phyloP scores from a whole-genome alignment of 768 basidiomycete genomes.

The Lactarius indigo region DNA sequence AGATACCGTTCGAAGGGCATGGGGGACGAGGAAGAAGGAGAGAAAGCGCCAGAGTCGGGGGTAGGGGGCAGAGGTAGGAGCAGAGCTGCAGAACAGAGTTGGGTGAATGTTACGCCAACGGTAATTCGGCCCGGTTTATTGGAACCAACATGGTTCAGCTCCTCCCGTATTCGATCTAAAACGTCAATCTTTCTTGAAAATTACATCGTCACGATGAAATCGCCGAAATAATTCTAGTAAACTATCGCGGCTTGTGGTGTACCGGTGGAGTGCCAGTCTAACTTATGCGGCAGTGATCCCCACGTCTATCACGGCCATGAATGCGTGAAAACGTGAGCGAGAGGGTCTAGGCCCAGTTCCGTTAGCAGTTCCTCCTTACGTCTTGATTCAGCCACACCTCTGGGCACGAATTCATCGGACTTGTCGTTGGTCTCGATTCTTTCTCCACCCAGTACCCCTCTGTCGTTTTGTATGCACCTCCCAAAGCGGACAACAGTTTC shows the following conservation, averaged over 20 bases:
- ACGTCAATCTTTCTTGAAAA: conserved; percentile 44
- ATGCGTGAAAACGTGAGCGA: conserved; percentile 44
- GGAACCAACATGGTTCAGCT: conserved; percentile 33
- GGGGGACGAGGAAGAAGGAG: conserved; percentile 6
- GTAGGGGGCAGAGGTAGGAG: not conserved
- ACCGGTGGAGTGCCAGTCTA: conserved; percentile 62
- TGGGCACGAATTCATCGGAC: conserved; percentile 79
- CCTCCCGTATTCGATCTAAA: conserved; percentile 69
- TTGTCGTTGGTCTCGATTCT: conserved; percentile 62
- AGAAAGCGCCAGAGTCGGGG: not conserved
- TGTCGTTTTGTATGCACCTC: conserved; percentile 54
- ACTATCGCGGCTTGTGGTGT: conserved; percentile 38
- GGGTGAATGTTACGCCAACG: conserved; percentile 12
- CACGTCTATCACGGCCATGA: conserved; percentile 70
- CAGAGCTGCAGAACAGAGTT: not conserved
- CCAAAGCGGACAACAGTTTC: conserved; percentile 62
- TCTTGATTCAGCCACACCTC: conserved; percentile 47
- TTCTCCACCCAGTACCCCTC: conserved; percentile 43
- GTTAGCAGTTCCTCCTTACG: conserved; percentile 9
- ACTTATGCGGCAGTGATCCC: conserved; percentile 72
- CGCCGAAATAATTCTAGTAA: conserved; percentile 52
- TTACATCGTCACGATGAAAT: conserved; percentile 75
- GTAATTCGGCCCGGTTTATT: conserved; percentile 46
- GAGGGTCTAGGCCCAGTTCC: conserved; percentile 36
- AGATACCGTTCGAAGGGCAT: conserved; percentile 27